Evolutionary conservation across 2,329 filamentous ascomycete species (phyloP), one percentile per base, ranked within the genome.

Genomic region (Domatiomyces globalis): DNA sequence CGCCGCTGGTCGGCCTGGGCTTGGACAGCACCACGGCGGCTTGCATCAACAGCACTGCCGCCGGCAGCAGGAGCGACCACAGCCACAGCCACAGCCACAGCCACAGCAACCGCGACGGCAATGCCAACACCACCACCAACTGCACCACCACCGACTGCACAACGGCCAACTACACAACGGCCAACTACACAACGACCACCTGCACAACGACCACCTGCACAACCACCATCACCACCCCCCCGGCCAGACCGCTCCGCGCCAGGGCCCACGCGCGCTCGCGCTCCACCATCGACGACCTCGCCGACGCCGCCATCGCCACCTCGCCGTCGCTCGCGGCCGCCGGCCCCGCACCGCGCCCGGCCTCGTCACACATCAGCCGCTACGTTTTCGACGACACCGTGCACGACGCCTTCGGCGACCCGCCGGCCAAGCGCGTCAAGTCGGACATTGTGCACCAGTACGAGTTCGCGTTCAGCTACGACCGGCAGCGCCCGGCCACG

Each of bases 371-470:
- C 47, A 53, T 59, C 46, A 60, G 57, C 45, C 62, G 64, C 36
- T 58, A 51, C 43, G 53, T 54, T 55, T 54, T 62, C 43, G 54
- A 60, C 45, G 65, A 63, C 29, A 57, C 57, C 43, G 56, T 62
- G 19, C 61, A 66, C 46, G 73, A 64, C 29, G 58, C 57, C 43
- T 57, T 62, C 22, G 61, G 66, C 46, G 73, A 79, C 59, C 71
- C 76, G 46, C 78, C 78, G 3, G 65, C 76, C 18, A 83, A 83
- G 64, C 73, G 80, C 43, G 72, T 77, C 47, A 74, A 78, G 56
- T 81, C 79, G 44, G 79, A 81, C 59, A 69, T 75, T 58, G 66
- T 74, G 49, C 67, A 69, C 15, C 71, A 72, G 22, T 72, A 43
- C 56, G 63, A 56, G 61, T 62, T 57, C 60, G 63, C 51, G 60